Base-by-base conservation (phyloP, 345 rosid genomes). In the Rhodamnia argentea region DNA sequence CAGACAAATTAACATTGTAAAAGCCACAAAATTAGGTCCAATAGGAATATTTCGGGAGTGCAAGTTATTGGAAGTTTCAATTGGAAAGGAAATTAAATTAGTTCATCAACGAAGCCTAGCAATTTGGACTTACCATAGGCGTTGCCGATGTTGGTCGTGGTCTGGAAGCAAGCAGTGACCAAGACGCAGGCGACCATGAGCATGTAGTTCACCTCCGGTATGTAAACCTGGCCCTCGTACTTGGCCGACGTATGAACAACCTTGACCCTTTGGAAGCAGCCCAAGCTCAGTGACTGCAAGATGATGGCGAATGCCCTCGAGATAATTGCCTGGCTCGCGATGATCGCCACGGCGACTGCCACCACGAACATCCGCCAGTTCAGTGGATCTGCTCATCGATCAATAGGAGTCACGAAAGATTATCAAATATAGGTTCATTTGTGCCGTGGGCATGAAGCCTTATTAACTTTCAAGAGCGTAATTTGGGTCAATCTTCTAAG, bases 281-380 rank as follows among this genome's bases (percentile, higher is more conserved):
- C 92, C 14, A 94, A 93, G 42, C 90, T 86, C 53, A 91, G 82
- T 3, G 99, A 94, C 82, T 96, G 99, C 1, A 94, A 88, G 57
- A 95, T 86, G 51, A 96, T 89, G 13, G 98, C 86, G 83, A 95
- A 96, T 0, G 97, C 88, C 1, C 94, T 98, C 0, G 97, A 95
- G 78, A 96, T 96, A 93, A 95, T 92, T 76, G 99, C 97, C 84
- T 96, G 99, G 89, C 99, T 95, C 0, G 99, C 99, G 10, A 95
- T 92, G n/a, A 96, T 89, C 0, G 99, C 86, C 5, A 97, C 98
- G 10, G 91, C 93, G 1, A 95, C 95, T 1, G 99, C 99, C 50
- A 92, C 89, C 82, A 93, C 97, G 76, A 96, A 95, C 40, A 87
- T 88, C 44, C 98, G 97, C 98, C 99, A 96, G 83, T 96, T 93